Conservation (phyloP, 2,329 filamentous ascomycete species). For the Aspergillus sp. region DNA sequence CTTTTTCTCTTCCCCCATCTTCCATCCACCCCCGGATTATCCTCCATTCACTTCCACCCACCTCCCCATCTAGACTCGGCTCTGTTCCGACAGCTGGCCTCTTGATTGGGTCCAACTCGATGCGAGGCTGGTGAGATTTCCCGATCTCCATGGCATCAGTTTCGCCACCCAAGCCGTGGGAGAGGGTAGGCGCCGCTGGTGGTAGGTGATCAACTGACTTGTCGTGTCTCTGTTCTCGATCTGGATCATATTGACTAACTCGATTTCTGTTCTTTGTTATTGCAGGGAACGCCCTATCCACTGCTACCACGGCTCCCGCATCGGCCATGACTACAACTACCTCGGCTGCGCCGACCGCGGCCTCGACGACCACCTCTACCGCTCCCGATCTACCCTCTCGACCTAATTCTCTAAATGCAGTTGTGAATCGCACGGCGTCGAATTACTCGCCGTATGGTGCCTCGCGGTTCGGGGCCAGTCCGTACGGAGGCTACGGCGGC, state of each 20-base stretch:
- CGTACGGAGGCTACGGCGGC: constrained; percentile 49
- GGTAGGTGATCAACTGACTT: constrained; percentile 44
- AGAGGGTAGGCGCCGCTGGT: constrained; percentile 67
- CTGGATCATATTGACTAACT: constrained; percentile 4
- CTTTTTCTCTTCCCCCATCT: neutral
- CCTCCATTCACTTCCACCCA: neutral
- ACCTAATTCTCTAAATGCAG: constrained; percentile 72
- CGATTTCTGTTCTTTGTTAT: neutral
- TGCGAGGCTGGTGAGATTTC: constrained; percentile 29
- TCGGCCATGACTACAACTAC: constrained; percentile 35
- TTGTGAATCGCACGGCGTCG: constrained; percentile 85
- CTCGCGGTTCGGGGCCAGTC: constrained; percentile 56
- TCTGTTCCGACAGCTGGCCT: constrained; percentile 3
- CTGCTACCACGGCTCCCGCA: constrained; percentile 26
- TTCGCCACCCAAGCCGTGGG: constrained; percentile 98
- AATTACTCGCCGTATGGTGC: constrained; percentile 69
- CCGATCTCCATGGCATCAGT: constrained; percentile 53
- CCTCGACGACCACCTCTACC: constrained; percentile 46
- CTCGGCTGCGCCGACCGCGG: constrained; percentile 37
- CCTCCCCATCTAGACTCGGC: neutral
- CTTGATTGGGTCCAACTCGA: constrained; percentile 20
- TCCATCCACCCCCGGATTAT: constrained; percentile 4
- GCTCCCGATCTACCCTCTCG: constrained; percentile 75
- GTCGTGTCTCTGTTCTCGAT: neutral
- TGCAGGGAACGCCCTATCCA: constrained; percentile 27